Evolutionary conservation across 805 yeast genomes (phyloP).

Genomic region (Saturnispora mendoncae): DNA sequence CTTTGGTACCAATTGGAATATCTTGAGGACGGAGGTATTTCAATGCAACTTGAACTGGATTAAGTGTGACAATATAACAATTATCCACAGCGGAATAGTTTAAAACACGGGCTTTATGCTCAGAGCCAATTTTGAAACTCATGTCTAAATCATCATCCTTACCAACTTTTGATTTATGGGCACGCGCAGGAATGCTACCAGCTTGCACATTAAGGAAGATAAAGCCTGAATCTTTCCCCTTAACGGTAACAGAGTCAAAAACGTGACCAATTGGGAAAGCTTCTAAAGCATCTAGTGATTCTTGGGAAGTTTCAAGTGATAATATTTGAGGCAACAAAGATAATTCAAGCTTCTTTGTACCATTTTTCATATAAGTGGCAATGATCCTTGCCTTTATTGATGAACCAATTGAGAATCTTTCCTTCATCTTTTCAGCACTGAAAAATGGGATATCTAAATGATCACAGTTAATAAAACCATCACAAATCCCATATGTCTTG

Average conservation of each 20-base stretch:
- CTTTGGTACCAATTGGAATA: constrained; percentile 63
- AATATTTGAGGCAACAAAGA: constrained; percentile 49
- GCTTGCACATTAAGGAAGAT: constrained; percentile 51
- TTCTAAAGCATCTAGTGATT: constrained; percentile 32
- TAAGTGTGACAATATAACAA: constrained; percentile 56
- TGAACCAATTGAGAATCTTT: constrained; percentile 60
- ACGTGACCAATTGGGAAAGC: constrained; percentile 76
- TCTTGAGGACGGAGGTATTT: constrained; percentile 62
- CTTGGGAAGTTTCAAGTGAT: constrained; percentile 15
- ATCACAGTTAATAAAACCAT: constrained; percentile 60
- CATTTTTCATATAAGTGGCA: constrained; percentile 41
- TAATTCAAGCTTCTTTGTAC: constrained; percentile 51
- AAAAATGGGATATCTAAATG: constrained; percentile 45
- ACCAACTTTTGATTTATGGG: constrained; percentile 66
- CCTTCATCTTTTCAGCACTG: constrained; percentile 38
- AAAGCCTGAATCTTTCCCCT: constrained; percentile 50
- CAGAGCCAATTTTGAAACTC: constrained; percentile 54
- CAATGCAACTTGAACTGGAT: constrained; percentile 53
- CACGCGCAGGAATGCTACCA: constrained; percentile 52
- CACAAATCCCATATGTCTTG: constrained; percentile 65
- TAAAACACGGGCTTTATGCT: constrained; percentile 68
- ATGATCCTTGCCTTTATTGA: constrained; percentile 61
- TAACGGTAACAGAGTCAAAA: constrained; percentile 49
- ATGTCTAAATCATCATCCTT: constrained; percentile 35
- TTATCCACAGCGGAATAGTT: constrained; percentile 64